Evolutionary conservation across 768 basidiomycete species (phyloP).

Genomic region (Russula ochroleuca): DNA sequence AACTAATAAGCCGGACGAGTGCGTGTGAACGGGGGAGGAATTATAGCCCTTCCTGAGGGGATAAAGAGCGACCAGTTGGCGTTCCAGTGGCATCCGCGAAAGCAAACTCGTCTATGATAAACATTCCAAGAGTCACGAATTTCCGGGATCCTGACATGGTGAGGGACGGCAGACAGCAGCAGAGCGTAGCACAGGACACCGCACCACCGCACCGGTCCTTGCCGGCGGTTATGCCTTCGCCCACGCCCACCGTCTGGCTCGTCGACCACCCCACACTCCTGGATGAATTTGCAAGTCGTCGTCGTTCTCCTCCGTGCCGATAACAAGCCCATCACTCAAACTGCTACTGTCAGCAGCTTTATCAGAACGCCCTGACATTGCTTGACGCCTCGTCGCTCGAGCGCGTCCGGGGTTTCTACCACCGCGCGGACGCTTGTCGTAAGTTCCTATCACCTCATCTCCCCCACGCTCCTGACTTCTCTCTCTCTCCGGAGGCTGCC

Average conservation of each 20-base stretch:
- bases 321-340: neutral
- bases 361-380: constrained; percentile 51
- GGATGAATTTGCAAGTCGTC: constrained; percentile 19
- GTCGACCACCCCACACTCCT: constrained; percentile 23
- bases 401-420: constrained; percentile 62
- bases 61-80: constrained; percentile 41
- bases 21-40: neutral
- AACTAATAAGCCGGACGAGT: constrained; percentile 3
- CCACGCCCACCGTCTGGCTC: constrained; percentile 20
- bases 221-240: constrained; percentile 4
- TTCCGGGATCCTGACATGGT: constrained; percentile 16
- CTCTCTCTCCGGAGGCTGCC: constrained; percentile 47
- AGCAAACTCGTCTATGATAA: constrained; percentile 82
- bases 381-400: constrained; percentile 54
- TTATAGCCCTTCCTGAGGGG: constrained; percentile 48
- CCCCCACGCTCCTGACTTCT: neutral
- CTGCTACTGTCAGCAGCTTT: constrained; percentile 52
- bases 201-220: neutral
- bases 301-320: neutral
- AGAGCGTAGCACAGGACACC: neutral
- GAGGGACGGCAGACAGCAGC: too few species aligned
- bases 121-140: constrained; percentile 79
- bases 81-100: constrained; percentile 55
- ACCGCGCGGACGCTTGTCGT: constrained; percentile 75
- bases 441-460: constrained; percentile 5